phyloP scores from a whole-genome alignment of 208 protist species.

The Trypanosoma scelopori region DNA sequence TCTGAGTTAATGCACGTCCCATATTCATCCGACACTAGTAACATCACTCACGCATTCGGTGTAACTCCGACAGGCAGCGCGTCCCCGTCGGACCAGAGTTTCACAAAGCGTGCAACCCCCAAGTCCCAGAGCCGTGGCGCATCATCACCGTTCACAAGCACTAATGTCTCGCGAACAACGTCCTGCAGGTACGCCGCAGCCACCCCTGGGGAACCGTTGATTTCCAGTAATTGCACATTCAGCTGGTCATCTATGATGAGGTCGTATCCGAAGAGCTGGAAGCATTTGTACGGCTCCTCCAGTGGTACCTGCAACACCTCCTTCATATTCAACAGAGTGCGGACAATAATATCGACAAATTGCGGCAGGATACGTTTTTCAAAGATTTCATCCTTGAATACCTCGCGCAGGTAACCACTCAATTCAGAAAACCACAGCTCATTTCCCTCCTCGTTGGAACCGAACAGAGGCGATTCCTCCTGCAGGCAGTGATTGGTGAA shows the following conservation, averaged over 20 bases:
- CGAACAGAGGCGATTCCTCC: conserved; percentile 48
- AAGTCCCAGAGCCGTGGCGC: conserved; percentile 47
- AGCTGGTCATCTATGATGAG: conserved; percentile 78
- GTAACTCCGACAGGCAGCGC: conserved; percentile 40
- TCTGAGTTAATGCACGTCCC: not conserved
- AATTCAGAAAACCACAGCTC: conserved; percentile 87
- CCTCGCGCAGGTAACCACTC: conserved; percentile 41
- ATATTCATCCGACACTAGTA: not conserved
- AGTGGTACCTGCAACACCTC: conserved; percentile 42
- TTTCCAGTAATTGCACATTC: conserved; percentile 80
- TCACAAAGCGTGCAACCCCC: conserved; percentile 54
- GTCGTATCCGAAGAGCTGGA: conserved; percentile 92
- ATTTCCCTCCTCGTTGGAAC: conserved; percentile 79
- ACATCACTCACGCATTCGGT: not conserved
- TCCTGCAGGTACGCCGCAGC: conserved; percentile 63
- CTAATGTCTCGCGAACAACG: conserved; percentile 53
- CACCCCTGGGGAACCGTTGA: conserved; percentile 87
- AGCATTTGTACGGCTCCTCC: conserved; percentile 71
- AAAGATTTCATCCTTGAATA: conserved; percentile 49
- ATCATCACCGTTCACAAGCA: conserved; percentile 32
- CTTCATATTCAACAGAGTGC: conserved; percentile 66
- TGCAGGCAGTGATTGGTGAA: conserved; percentile 93
- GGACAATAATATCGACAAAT: conserved; percentile 66
- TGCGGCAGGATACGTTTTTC: conserved; percentile 52
- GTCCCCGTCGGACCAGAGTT: conserved; percentile 71